phyloP scores from a whole-genome alignment of 2,329 filamentous ascomycete species.

The Fusarium sp. region DNA sequence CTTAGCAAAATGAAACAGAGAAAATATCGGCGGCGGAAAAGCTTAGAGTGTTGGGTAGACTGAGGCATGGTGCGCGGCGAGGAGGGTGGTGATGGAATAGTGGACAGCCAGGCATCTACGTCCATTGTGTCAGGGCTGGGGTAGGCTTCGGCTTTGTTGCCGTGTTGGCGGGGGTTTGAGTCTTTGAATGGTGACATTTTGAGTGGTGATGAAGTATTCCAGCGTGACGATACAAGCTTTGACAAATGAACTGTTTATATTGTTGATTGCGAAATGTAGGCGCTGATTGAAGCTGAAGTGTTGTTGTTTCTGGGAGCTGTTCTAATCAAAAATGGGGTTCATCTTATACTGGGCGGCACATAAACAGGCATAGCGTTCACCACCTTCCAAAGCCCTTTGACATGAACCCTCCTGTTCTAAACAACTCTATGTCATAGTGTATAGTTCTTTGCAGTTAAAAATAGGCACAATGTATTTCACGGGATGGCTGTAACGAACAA shows the following conservation, averaged over 20 bases:
- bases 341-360: neutral
- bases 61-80: neutral
- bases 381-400: neutral
- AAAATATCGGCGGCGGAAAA: neutral
- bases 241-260: too few relatives aligned
- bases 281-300: neutral
- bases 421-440: too few relatives aligned
- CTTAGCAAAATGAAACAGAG: neutral
- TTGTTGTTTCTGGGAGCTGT: too few relatives aligned
- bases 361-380: neutral
- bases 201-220: too few relatives aligned
- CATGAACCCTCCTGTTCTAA: rapidly evolving
- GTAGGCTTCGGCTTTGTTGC: neutral
- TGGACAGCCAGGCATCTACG: neutral
- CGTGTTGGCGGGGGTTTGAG: neutral
- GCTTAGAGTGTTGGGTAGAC: neutral
- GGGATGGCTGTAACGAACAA: too few relatives aligned
- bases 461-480: too few relatives aligned
- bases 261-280: neutral
- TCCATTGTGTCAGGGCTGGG: neutral
- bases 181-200: neutral
- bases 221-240: too few relatives aligned
- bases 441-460: too few relatives aligned
- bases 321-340: too few relatives aligned
- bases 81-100: neutral